phyloP scores from a whole-genome alignment of 1,139 yeast species.

The Taphrina deformans region DNA sequence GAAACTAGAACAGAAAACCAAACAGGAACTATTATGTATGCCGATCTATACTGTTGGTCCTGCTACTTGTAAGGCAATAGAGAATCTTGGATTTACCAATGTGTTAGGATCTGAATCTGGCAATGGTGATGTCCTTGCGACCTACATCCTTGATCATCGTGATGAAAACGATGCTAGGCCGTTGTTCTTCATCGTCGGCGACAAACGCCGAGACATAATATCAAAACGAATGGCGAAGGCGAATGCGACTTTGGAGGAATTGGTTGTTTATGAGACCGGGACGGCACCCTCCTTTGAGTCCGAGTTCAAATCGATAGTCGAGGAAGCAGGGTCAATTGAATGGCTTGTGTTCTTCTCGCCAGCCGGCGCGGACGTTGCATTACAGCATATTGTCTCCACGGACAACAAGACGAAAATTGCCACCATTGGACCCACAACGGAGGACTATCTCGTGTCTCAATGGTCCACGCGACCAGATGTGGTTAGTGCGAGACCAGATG shows the following conservation, averaged over 20 bases:
- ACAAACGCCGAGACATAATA: conserved; percentile 74
- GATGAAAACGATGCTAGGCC: conserved; percentile 39
- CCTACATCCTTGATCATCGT: conserved; percentile 53
- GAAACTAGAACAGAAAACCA: conserved; percentile 1
- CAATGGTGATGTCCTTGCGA: conserved; percentile 70
- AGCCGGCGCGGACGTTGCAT: conserved; percentile 72
- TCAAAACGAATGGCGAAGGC: conserved; percentile 56
- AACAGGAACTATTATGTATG: conserved; percentile 48
- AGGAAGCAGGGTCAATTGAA: conserved; percentile 33
- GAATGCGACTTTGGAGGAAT: conserved; percentile 36
- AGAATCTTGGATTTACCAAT: conserved; percentile 62
- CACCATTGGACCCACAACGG: conserved; percentile 92
- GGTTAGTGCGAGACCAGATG: conserved; percentile 51
- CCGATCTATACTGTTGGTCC: conserved; percentile 90
- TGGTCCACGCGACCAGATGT: conserved; percentile 58
- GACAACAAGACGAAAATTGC: conserved; percentile 58
- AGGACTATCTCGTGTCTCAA: conserved; percentile 56
- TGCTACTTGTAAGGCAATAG: conserved; percentile 68
- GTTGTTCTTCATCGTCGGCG: conserved; percentile 77
- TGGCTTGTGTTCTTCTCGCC: conserved; percentile 92
- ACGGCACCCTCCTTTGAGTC: conserved; percentile 20
- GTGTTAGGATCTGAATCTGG: conserved; percentile 74
- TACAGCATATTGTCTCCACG: conserved; percentile 42
- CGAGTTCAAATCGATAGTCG: conserved; percentile 5
- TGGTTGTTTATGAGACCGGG: conserved; percentile 18